phyloP scores from a whole-genome alignment of 1,139 yeast species.

The Protomyces lactucae-debilis region DNA sequence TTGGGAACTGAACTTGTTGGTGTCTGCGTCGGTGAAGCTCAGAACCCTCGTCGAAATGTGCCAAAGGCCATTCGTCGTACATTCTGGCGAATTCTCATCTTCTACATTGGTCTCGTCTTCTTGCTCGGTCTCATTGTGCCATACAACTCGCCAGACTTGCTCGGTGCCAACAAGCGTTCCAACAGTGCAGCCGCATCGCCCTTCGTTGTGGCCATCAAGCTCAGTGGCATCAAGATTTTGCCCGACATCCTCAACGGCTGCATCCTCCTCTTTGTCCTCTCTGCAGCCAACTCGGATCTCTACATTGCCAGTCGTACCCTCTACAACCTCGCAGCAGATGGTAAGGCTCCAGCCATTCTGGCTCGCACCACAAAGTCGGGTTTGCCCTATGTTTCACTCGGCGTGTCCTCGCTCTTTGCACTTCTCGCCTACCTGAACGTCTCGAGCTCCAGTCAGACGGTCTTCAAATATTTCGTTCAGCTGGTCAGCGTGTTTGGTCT shows the following conservation, averaged over 20 bases:
- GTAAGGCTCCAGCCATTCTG: constrained; percentile 68
- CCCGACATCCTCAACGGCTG: constrained; percentile 73
- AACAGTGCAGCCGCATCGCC: constrained; percentile 45
- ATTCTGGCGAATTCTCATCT: constrained; percentile 69
- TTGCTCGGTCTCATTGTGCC: constrained; percentile 75
- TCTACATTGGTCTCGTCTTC: constrained; percentile 72
- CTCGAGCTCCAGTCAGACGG: constrained; percentile 57
- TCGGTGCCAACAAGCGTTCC: constrained; percentile 44
- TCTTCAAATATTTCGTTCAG: constrained; percentile 75
- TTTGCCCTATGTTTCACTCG: constrained; percentile 64
- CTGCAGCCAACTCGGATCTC: constrained; percentile 70
- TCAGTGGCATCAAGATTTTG: constrained; percentile 64
- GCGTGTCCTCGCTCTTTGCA: constrained; percentile 54
- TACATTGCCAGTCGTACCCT: constrained; percentile 77
- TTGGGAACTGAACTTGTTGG: constrained; percentile 86
- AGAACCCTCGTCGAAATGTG: constrained; percentile 73
- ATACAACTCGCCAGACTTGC: constrained; percentile 54
- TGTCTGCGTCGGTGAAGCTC: constrained; percentile 82
- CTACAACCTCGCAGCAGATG: constrained; percentile 74
- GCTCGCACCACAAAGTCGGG: constrained; percentile 72
- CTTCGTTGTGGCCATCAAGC: constrained; percentile 64
- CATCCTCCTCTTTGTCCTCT: constrained; percentile 62
- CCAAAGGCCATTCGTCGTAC: constrained; percentile 83
- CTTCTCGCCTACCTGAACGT: constrained; percentile 68
- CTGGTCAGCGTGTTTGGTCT: constrained; percentile 68